Evolutionary conservation across 306 rosid genomes (phyloP), one percentile per base, ranked within the genome.

Genomic region (Ammopiptanthus mongolicus): DNA sequence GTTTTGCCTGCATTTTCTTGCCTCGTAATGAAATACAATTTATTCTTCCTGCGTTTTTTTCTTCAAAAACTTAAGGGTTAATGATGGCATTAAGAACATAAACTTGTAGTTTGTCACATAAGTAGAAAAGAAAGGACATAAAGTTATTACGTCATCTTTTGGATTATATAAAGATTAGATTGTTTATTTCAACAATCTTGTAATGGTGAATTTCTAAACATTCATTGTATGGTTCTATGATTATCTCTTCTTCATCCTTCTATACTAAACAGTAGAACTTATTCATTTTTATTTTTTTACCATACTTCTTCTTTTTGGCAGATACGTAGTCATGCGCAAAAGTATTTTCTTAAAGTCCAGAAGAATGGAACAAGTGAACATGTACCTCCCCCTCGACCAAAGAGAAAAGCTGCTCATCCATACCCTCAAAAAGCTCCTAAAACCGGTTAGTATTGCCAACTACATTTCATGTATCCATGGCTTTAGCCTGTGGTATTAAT

Each of bases 311-410:
- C n/a, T 34, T 50, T 53, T 80, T 84, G 70, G 61, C 85, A 95
- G 98, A 95, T 95, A 65, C 90, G 98, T 8, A 95, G 98, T 79
- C 98, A 95, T 80, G 98, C 98, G 8, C 98, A 95, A 61, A 95
- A 95, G 74, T 95, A 95, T 80, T 95, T 95, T 82, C 81, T 90
- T 75, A 95, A 95, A 86, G 95, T 95, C 65, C 97, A 91, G 88
- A 95, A 92, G 82, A 90, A 80, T 59, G 98, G 98, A 64, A 83
- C 88, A 69, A 90, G 91, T 51, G 98, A 91, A 77, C 97, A 88
- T 78, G 93, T 95, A 64, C 98, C 98, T 33, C 98, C 98, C 33
- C 98, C 98, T 79, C 87, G 98, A 48, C 97, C 97, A 29, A 95
- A 95, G 87, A 88, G 96, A 82, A 95, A 92, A 75, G 97, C 98